These are phyloP conservation scores for Colletotrichum sp. DNA, from an alignment of 2,329 filamentous ascomycete species.

Conservation along the genomic window DNA sequence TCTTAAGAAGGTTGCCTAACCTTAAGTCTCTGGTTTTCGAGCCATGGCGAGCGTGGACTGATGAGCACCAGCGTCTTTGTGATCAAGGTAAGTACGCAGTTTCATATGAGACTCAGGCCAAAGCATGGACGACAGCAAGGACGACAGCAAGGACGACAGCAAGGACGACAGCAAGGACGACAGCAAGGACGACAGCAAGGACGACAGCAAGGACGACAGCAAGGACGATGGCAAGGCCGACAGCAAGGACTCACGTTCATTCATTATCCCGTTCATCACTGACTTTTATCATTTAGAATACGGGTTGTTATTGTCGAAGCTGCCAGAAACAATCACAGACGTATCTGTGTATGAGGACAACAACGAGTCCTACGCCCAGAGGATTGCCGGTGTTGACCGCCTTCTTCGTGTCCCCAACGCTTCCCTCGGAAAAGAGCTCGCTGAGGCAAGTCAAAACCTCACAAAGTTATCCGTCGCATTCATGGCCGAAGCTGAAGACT, in stretches of 20 bases:
- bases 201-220: background rate
- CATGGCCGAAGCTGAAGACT: background rate
- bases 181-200: background rate
- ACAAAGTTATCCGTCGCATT: background rate
- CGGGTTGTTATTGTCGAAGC: background rate
- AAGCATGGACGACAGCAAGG: background rate
- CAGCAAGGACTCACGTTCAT: background rate
- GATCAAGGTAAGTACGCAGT: background rate
- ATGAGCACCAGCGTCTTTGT: background rate
- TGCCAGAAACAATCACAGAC: background rate
- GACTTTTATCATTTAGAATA: background rate
- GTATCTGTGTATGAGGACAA: background rate
- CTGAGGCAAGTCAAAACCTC: background rate
- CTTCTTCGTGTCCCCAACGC: background rate
- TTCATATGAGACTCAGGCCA: background rate
- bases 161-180: background rate
- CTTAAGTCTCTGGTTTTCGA: background rate
- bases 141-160: no score
- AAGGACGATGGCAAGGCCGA: background rate
- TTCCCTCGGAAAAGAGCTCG: fast-evolving
- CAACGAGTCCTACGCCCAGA: background rate
- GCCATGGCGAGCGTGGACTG: background rate
- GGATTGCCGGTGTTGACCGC: background rate
- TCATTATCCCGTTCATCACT: background rate
- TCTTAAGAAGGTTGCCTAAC: background rate